Evolutionary conservation across 2,329 filamentous ascomycete species (phyloP).

Genomic region (Talaromyces sp.): DNA sequence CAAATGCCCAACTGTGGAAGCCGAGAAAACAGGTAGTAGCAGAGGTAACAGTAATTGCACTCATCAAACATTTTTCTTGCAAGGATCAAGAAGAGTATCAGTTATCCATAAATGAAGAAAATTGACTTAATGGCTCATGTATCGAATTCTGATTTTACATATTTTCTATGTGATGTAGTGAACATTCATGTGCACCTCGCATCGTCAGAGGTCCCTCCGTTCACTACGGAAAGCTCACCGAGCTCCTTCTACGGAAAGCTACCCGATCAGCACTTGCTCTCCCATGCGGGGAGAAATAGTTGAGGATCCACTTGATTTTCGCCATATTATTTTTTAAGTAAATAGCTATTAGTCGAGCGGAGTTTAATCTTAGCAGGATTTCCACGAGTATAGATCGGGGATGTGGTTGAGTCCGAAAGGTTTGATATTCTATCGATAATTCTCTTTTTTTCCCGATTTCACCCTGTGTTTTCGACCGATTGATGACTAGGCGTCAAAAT

Average conservation of each 20-base stretch:
- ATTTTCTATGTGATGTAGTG: too few species aligned
- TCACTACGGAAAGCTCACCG: too few species aligned
- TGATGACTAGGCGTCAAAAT: neutral
- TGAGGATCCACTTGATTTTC: neutral
- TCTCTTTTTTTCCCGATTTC: neutral
- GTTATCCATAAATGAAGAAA: neutral
- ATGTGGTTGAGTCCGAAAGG: neutral
- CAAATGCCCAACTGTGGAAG: neutral
- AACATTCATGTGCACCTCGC: neutral
- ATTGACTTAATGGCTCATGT: neutral
- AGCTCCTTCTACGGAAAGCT: neutral
- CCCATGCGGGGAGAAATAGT: neutral
- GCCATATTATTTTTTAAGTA: neutral
- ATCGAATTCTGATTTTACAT: too few species aligned
- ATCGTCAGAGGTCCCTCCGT: neutral
- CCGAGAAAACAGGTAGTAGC: neutral
- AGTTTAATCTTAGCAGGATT: neutral
- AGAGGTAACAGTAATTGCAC: neutral
- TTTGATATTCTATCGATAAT: neutral
- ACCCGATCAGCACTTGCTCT: neutral
- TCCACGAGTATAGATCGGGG: neutral
- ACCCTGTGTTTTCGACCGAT: neutral
- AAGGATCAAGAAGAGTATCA: neutral
- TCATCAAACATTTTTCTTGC: neutral
- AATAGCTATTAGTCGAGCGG: neutral